Evolutionary conservation across 2,329 filamentous ascomycete species (phyloP).

Genomic region (Paecilomyces niveus): DNA sequence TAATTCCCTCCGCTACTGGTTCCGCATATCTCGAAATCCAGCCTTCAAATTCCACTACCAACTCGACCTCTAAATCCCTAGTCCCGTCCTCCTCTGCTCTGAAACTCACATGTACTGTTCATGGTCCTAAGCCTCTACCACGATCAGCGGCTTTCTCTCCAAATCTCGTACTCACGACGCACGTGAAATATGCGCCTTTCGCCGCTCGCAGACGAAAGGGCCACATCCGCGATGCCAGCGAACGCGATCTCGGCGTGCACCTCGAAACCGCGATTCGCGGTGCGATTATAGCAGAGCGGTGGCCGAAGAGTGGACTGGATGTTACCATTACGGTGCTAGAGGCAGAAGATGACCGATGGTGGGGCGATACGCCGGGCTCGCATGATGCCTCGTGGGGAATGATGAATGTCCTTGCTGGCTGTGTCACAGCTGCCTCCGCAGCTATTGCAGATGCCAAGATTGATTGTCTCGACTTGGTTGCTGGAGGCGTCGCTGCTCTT

Average conservation of each 20-base stretch:
- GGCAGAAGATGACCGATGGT: conserved; percentile 74
- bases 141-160: conserved; percentile 87
- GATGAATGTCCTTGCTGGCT: conserved; percentile 87
- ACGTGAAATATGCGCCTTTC: conserved; percentile 95
- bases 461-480: conserved; percentile 85
- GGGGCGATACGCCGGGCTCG: conserved; percentile 47
- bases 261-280: conserved; percentile 85
- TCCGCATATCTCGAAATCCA: conserved; percentile 62
- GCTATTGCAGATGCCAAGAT: conserved; percentile 92
- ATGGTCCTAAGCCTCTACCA: conserved; percentile 85
- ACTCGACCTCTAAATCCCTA: conserved; percentile 37
- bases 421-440: conserved; percentile 87
- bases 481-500: conserved; percentile 81
- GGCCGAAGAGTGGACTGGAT: conserved; percentile 98
- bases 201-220: conserved; percentile 75
- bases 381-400: conserved; percentile 68
- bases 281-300: conserved; percentile 84
- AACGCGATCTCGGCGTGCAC: conserved; percentile 85
- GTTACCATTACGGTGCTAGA: conserved; percentile 89
- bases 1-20: conserved; percentile 88
- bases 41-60: conserved; percentile 43
- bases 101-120: conserved; percentile 88
- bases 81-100: conserved; percentile 58
- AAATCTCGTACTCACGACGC: conserved; percentile 82
- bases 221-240: conserved; percentile 76